These are phyloP conservation scores for Artomyces pyxidatus DNA, from an alignment of 768 basidiomycete genomes.

Conservation along the genomic window DNA sequence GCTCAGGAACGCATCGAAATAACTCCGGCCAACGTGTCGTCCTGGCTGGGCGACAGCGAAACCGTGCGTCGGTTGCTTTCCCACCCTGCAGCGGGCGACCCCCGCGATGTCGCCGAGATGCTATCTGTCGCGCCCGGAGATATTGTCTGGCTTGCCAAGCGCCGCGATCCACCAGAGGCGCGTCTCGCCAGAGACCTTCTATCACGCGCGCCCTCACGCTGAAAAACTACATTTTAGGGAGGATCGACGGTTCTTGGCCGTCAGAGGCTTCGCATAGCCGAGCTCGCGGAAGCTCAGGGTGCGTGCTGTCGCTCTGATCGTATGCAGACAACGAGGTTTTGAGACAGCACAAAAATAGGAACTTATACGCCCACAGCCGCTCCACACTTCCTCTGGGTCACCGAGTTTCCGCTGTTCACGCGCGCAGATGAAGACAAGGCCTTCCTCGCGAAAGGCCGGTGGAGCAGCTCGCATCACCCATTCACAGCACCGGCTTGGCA, in stretches of 20 bases:
- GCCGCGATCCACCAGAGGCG: slow-evolving; percentile 6
- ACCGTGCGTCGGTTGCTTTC: slow-evolving; percentile 10
- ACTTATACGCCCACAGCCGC: slow-evolving; percentile 41
- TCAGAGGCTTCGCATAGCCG: slow-evolving; percentile 55
- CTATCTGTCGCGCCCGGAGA: slow-evolving; percentile 10
- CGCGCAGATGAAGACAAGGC: slow-evolving; percentile 83
- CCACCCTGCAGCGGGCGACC: background rate
- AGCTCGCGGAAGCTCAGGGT: slow-evolving; percentile 62
- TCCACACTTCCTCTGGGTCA: slow-evolving; percentile 91
- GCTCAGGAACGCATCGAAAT: slow-evolving; percentile 43
- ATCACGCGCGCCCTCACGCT: slow-evolving; percentile 2
- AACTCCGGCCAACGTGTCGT: slow-evolving; percentile 34
- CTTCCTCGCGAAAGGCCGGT: slow-evolving; percentile 75
- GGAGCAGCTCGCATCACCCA: slow-evolving; percentile 91
- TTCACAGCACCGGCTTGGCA: slow-evolving; percentile 95
- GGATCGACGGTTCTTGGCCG: slow-evolving; percentile 79
- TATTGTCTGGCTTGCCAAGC: slow-evolving; percentile 13
- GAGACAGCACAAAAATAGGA: too few species aligned
- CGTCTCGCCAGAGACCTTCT: background rate
- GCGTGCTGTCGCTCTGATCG: slow-evolving; percentile 17
- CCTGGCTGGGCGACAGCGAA: slow-evolving; percentile 39
- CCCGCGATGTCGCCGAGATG: background rate
- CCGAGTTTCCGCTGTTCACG: slow-evolving; percentile 91
- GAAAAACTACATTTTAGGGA: slow-evolving; percentile 42
- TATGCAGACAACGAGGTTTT: too few species aligned